These are phyloP conservation scores for Acarospora socialis DNA, from an alignment of 2,329 filamentous ascomycete species.

Conservation along the genomic window DNA sequence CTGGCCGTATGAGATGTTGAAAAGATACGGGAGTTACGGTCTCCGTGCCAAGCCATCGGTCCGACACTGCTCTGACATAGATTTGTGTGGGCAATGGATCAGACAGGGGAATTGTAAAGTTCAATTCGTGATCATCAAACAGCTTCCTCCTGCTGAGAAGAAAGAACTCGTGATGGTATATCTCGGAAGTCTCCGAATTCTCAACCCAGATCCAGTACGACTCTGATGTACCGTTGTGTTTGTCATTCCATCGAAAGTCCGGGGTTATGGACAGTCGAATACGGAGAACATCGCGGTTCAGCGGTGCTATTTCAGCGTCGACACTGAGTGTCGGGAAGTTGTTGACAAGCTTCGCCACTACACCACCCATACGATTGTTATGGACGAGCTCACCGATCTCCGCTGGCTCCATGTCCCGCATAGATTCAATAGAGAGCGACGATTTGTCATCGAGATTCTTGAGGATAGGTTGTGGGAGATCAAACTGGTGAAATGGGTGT, in stretches of 20 bases:
- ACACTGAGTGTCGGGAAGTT: slow-evolving; percentile 87
- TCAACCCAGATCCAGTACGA: slow-evolving; percentile 99
- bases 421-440: slow-evolving; percentile 54
- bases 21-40: slow-evolving; percentile 93
- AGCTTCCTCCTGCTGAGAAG: slow-evolving; percentile 82
- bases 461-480: slow-evolving; percentile 69
- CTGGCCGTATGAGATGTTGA: slow-evolving; percentile 90
- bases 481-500: slow-evolving; percentile 90
- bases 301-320: slow-evolving; percentile 84
- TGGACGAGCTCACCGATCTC: slow-evolving; percentile 88
- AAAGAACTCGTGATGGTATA: slow-evolving; percentile 96
- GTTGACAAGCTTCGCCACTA: slow-evolving; percentile 64
- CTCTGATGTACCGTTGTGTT: slow-evolving; percentile 83
- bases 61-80: slow-evolving; percentile 86
- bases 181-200: slow-evolving; percentile 92
- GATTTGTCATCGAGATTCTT: slow-evolving; percentile 76
- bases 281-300: slow-evolving; percentile 89
- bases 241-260: slow-evolving; percentile 90
- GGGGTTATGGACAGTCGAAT: slow-evolving; percentile 76
- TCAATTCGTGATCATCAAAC: slow-evolving; percentile 90
- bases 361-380: slow-evolving; percentile 74
- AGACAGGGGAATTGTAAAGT: slow-evolving; percentile 89
- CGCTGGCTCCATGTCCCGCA: slow-evolving; percentile 83
- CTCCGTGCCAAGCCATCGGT: slow-evolving; percentile 92
- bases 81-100: slow-evolving; percentile 92